Evolutionary conservation across 768 basidiomycete genomes (phyloP).

Genomic region (Tremella mesenterica): DNA sequence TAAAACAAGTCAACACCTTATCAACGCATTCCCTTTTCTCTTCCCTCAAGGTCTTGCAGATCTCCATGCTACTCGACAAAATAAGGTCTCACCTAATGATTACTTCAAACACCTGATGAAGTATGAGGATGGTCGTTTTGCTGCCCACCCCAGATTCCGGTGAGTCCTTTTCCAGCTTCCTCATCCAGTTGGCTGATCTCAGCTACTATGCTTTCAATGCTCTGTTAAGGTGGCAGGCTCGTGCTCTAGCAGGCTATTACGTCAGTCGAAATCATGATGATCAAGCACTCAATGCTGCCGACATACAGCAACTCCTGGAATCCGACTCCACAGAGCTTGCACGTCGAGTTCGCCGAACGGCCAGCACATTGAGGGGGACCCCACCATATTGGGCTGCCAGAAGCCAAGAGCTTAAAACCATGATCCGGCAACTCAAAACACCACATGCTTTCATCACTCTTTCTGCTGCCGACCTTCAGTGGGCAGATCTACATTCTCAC

Average conservation of each 20-base stretch:
- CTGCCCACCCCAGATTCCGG: neutral
- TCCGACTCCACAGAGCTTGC: neutral
- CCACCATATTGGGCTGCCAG: neutral
- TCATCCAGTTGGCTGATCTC: neutral
- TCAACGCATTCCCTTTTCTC: neutral
- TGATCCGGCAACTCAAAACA: neutral
- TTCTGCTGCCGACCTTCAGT: slow-evolving; percentile 2
- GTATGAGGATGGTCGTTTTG: neutral
- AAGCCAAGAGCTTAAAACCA: neutral
- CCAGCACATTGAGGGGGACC: neutral
- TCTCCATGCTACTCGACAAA: neutral
- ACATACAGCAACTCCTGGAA: neutral
- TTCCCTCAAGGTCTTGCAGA: neutral
- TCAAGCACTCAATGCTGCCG: neutral
- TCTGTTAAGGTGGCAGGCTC: neutral
- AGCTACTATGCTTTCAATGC: neutral
- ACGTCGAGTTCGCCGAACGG: neutral
- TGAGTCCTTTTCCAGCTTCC: neutral
- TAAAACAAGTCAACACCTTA: neutral
- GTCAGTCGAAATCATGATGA: neutral
- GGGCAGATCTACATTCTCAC: neutral
- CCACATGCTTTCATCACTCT: slow-evolving; percentile 1
- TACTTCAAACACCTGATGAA: neutral
- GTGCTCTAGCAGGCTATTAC: neutral
- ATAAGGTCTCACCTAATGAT: neutral